Evolutionary conservation across 139 green algal genomes (phyloP), one percentile per base, ranked within the genome.

Genomic region (Chlamydomonas sp.): DNA sequence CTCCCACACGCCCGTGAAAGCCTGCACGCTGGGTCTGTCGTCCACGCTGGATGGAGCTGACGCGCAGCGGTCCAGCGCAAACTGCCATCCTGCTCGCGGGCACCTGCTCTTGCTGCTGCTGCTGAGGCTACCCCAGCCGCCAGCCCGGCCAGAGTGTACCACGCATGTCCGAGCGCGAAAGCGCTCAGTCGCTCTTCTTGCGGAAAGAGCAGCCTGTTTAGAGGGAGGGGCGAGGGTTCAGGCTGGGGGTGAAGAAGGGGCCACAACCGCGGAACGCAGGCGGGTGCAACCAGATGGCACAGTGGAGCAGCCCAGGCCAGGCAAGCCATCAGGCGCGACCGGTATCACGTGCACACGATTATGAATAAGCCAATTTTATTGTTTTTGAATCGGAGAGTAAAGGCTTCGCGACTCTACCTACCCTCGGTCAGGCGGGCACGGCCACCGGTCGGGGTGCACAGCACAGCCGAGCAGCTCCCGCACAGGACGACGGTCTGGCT

Each of bases 371-470:
- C n/a, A n/a, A n/a, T 12, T 17, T 58, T 5, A 57, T 71, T 63
- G 66, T 76, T 63, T 59, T 69, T 16, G 67, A 83, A 17, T 84
- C 9, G 1, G 60, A 81, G 14, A 87, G 17, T 62, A 89, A 59
- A 77, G 66, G 8, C 66, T 66, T 85, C 20, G 31, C 31, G 31
- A 49, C 31, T 49, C 31, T 49, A 69, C 93, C 86, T 82, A 96
- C 97, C 97, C 94, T 99, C 98, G 59, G 96, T 99, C 10, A 99
- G 92, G 66, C 97, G 93, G 64, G 98, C 98, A 85, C 96, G 95
- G 80, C 98, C 98, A 82, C 98, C 98, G 18, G 98, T 99, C 71
- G 98, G 98, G 80, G 97, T 97, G 95, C 98, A 99, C 77, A 99
- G 96, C 66, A 99, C 95, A 58, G 97, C 92, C 76, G 96, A 98